A percentile compares a stretch with the other conserved stretches of the same genome.
These are phyloP conservation scores for Steccherinum ochraceum DNA, from an alignment of 768 basidiomycete genomes.

Conservation along the genomic window DNA sequence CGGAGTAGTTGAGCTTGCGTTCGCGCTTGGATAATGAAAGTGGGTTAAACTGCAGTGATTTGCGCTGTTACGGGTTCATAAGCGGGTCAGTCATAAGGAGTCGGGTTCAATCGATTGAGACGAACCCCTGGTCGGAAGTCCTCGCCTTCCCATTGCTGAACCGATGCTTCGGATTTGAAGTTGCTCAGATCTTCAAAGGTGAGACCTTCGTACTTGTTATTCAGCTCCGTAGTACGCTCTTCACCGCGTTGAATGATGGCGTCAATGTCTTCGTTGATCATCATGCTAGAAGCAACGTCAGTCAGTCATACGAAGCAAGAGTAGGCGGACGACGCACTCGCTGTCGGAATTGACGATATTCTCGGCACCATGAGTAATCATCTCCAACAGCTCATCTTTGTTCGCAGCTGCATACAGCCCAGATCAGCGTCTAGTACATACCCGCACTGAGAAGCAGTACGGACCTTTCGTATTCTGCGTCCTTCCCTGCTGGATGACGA, in stretches of 20 bases:
- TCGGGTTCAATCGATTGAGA: not conserved
- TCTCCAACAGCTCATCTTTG: constrained; percentile 95
- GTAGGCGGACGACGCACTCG: constrained; percentile 48
- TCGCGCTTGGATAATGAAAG: constrained; percentile 89
- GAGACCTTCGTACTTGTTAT: constrained; percentile 86
- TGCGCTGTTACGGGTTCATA: constrained; percentile 37
- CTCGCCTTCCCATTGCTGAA: constrained; percentile 95
- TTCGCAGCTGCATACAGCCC: constrained; percentile 59
- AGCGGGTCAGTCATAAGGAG: not conserved
- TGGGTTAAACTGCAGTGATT: constrained; percentile 67
- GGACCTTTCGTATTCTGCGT: constrained; percentile 73
- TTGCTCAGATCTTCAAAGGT: constrained; percentile 94
- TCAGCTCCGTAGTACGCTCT: constrained; percentile 82
- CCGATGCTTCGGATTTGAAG: constrained; percentile 90
- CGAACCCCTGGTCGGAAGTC: constrained; percentile 71
- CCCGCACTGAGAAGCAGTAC: too few species aligned
- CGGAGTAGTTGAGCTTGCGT: constrained; percentile 89
- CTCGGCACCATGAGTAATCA: constrained; percentile 97
- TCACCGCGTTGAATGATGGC: constrained; percentile 89
- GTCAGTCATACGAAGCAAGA: not conserved
- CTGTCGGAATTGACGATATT: constrained; percentile 78
- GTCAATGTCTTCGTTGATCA: constrained; percentile 89
- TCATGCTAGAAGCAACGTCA: constrained; percentile 35
- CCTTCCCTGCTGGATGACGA: constrained; percentile 95
- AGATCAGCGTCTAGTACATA: too few species aligned